Evolutionary conservation across 768 basidiomycete species (phyloP), one percentile per base, ranked within the genome.

Genomic region (Rhodotorula kratochvilovae): DNA sequence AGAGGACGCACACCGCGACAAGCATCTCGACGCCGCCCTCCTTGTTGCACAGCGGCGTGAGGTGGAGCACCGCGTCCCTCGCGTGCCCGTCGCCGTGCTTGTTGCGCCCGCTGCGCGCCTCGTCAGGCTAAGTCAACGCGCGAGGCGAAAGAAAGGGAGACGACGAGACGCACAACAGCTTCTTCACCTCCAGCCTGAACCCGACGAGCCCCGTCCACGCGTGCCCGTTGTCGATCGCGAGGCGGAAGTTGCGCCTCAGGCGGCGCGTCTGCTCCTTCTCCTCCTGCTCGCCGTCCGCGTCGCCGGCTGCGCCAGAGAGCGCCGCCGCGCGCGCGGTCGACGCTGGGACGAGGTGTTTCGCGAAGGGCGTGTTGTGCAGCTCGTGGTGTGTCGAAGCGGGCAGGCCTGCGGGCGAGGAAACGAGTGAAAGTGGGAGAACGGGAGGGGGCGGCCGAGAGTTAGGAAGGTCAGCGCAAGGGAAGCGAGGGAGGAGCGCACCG

Each of bases 231-330:
- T 69, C 62, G n/a, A 69, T 39, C 16, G 62, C 51, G 12, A 53
- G 23, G 13, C 39, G 39, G 50, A 64, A 42, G 50, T 63, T 69
- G 27, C 62, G 42, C 25, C 68, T 36, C 19, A 69, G 19, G 50
- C 62, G 62, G 25, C 50, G 48, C 25, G 50, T 54, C 25, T 25
- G 16, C 6, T 66, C 65, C 19, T 57, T 43, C 31, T 61, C 60
- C 21, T 61, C 43, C 2, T 33, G 12, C 13, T 8, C 54, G 15
- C 13, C 54, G 4, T 19, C 25, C 7, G 12, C 27, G 33, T 17
- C 33, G 53, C 17, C 5, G 3, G 8, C 51, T 27, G 29, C 21
- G 16, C 29, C 0, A n/a, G 25, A 11, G 19, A n/a, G 27, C 48
- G 48, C 46, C 46, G 21, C 45, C 11, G 57, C 19, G 39, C 23